Evolutionary conservation across 2,329 filamentous ascomycete species (phyloP), one percentile per base, ranked within the genome.

Genomic region (Dendryphion nanum): DNA sequence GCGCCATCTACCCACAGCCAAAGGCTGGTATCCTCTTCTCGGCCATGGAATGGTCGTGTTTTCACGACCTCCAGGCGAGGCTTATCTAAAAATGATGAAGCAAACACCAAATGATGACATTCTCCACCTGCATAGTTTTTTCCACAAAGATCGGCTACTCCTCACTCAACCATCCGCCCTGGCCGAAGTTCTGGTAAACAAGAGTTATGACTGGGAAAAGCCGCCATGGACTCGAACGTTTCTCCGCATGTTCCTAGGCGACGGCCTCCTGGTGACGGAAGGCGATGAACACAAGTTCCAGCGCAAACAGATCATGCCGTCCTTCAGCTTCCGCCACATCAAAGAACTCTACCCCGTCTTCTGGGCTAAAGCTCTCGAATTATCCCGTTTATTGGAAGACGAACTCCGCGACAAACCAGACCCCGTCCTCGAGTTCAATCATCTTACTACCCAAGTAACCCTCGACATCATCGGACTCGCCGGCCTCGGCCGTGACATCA

Each of bases 321-420:
- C 88, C 2, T 95, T 95, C 63, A 76, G 82, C n/a, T 94, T 88
- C 57, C 79, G 89, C 16, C 86, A 94, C 54, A 74, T 95, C 61
- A 94, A 93, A 59, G 78, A 91, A 42, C 70, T 95, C 12, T 93
- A 94, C 53, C 84, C 88, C 0, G 69, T 85, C 5, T 95, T 96
- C 64, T 95, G 89, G 89, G 55, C 68, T 15, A 95, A 94, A 66
- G 78, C 83, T 1, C 65, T 76, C 6, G 83, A 91, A 59, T 77
- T 83, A 51, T 80, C 82, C 5, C 65, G 77, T 15, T 75, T 76
- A 34, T 82, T 95, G 62, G 75, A 72, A 1, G 61, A 67, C 6
- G 64, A 74, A 18, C 59, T 80, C n/a, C 40, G 68, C 50, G 57
- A 64, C 47, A 57, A 74, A 16, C 59, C 65, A 6, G 51, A 55